Evolutionary conservation across 2,329 filamentous ascomycete genomes (phyloP), one percentile per base, ranked within the genome.

Genomic region (Fusarium brevicatenulatum): DNA sequence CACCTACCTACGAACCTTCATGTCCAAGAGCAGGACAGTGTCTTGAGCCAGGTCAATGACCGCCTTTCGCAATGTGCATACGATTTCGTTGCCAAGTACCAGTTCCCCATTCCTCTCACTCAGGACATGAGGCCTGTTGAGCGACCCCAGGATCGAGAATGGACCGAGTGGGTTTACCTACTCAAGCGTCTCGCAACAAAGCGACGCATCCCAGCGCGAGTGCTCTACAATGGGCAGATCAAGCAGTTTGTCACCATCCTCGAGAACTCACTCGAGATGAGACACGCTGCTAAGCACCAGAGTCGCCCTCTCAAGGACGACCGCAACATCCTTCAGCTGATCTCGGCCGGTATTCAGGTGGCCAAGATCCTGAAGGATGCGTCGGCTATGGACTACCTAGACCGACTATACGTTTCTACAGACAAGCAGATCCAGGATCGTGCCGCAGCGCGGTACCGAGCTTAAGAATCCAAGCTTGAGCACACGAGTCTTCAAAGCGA

Each of bases 131-230:
- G 93, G 75, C 91, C 92, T 4, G 87, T 95, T 59, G 91, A 92
- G 80, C 85, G 91, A 50, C 90, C 93, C 37, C 90, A 91, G 78
- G 93, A 95, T 82, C 88, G 93, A 70, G 94, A 96, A 81, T 97
- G 94, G 94, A 95, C 93, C 50, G 94, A 97, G 83, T 97, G 94
- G 94, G 94, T 95, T 63, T 94, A 95, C 81, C 88, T 97, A 66
- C 86, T 97, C 75, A 96, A 96, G 83, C 89, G 93, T 55, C 88
- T 97, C 66, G 94, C 94, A 37, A 97, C 94, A 39, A 96, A 95
- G 84, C 89, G 94, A 74, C 90, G 94, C 70, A 95, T 97, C 75
- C 94, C 94, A 10, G 93, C 94, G 52, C 88, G 93, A 63, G 92
- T 96, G 25, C 85, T 97, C 47, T 96, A 95, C 85, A 93, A 96